phyloP scores from a whole-genome alignment of 2,329 filamentous ascomycete species.

The Colletotrichum sp. region DNA sequence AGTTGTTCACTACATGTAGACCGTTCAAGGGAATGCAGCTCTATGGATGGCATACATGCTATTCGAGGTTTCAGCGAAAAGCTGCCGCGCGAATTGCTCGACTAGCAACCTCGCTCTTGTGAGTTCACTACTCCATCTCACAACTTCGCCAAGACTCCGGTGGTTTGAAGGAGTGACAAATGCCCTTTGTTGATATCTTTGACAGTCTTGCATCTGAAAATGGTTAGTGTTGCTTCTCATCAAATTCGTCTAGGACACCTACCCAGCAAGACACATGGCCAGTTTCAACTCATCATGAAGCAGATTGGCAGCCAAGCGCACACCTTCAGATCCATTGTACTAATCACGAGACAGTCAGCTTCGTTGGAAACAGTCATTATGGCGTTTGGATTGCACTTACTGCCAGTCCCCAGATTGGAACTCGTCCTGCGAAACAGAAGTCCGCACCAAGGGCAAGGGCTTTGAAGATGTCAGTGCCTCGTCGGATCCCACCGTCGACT shows the following conservation, averaged over 20 bases:
- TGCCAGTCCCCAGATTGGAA: not conserved
- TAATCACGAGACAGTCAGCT: not conserved
- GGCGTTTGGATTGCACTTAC: not conserved
- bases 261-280: not conserved
- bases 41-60: fast-evolving
- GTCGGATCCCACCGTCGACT: not conserved
- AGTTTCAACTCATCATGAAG: not conserved
- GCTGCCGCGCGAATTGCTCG: fast-evolving
- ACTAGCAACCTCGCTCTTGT: not conserved
- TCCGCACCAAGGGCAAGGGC: not conserved
- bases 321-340: not conserved
- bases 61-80: not conserved
- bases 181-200: not conserved
- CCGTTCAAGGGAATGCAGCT: not conserved
- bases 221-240: not conserved
- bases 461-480: not conserved
- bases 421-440: not conserved
- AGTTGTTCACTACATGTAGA: not conserved
- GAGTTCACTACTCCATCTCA: not conserved
- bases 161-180: not conserved
- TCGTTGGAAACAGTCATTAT: fast-evolving
- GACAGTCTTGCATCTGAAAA: not conserved
- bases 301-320: not conserved
- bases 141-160: not conserved
- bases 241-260: not conserved